Percentiles rank a stretch among this genome's conserved stretches.
Evolutionary conservation across 148 eudicot species (phyloP).

Genomic region (Silene uniflora): DNA sequence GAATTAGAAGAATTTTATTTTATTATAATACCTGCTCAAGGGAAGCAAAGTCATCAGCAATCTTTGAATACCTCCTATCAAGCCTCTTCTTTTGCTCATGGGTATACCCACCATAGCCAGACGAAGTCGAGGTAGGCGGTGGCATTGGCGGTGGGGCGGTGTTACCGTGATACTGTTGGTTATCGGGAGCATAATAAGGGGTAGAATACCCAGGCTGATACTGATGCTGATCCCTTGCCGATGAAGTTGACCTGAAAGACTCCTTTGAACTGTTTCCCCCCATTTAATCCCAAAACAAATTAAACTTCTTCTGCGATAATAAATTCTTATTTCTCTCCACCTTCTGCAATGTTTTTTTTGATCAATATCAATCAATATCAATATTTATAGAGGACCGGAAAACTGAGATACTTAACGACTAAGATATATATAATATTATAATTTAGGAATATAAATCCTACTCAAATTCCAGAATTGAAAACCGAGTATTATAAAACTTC

Average conservation of each 20-base stretch:
- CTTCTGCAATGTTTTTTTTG: too few species aligned
- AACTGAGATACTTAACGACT: background rate
- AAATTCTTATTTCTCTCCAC: background rate
- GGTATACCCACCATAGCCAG: conserved; percentile 20
- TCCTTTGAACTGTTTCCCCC: conserved; percentile 44
- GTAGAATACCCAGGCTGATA: conserved; percentile 36
- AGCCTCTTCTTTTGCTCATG: conserved; percentile 45
- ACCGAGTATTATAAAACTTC: background rate
- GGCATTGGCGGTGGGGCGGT: conserved; percentile 18
- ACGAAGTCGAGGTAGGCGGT: conserved; percentile 29
- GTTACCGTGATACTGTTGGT: conserved; percentile 32
- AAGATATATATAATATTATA: background rate
- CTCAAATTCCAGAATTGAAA: too few species aligned
- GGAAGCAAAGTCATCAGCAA: conserved; percentile 67
- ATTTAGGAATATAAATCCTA: too few species aligned
- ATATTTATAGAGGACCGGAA: background rate
- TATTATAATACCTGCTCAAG: conserved; percentile 67
- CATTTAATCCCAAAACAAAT: conserved; percentile 29
- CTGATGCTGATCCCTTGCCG: conserved; percentile 25
- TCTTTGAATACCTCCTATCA: conserved; percentile 70
- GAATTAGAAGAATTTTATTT: too few species aligned
- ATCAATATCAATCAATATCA: too few species aligned
- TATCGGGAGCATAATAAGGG: conserved; percentile 31
- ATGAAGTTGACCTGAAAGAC: conserved; percentile 23
- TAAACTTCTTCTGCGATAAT: background rate